Evolutionary conservation across 805 yeast genomes (phyloP), one percentile per base, ranked within the genome.

Genomic region (Nakazawaea siamensis): DNA sequence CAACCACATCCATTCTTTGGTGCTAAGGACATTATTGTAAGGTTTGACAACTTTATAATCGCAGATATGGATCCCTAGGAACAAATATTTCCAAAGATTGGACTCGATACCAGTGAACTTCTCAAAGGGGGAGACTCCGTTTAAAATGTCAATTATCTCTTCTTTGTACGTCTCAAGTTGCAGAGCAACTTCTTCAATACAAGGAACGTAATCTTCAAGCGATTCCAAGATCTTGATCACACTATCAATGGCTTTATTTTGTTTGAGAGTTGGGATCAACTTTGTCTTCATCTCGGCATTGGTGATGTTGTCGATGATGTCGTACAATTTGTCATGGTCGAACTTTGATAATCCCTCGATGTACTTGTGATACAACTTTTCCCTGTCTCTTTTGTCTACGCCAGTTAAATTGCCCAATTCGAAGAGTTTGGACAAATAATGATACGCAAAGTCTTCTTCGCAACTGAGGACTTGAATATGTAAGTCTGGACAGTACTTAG

Each of bases 1-100:
- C 9, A 67, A 43, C 58, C 74, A 58, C 43, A 68, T 44, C 9
- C 45, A 40, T 38, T 64, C 68, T 29, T 57, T 55, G 16, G 38
- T 27, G 2, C 58, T 51, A 8, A 62, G 36, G 6, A 38, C 45
- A 4, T 34, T 26, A 2, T 39, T 18, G 5, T 20, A 39, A 1
- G 51, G 43, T 45, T 51, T n/a, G 38, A 35, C 16, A 3, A 46
- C 42, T 13, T 49, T 36, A 17, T 33, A 46, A 43, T 49, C 60
- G 33, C 59, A 58, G 4, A 51, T 48, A 23, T 40, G 47, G 50
- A 56, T 57, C 3, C 59, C 70, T 29, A 51, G 43, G 18, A 48
- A 48, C 19, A 64, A 42, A 29, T 48, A 59, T 4, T 50, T 50
- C 60, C 64, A 60, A 17, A 67, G 44, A n/a, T 49, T 46, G 9